phyloP scores from a whole-genome alignment of 1,284 basidiomycete genomes.

The Ustilago loliicola region DNA sequence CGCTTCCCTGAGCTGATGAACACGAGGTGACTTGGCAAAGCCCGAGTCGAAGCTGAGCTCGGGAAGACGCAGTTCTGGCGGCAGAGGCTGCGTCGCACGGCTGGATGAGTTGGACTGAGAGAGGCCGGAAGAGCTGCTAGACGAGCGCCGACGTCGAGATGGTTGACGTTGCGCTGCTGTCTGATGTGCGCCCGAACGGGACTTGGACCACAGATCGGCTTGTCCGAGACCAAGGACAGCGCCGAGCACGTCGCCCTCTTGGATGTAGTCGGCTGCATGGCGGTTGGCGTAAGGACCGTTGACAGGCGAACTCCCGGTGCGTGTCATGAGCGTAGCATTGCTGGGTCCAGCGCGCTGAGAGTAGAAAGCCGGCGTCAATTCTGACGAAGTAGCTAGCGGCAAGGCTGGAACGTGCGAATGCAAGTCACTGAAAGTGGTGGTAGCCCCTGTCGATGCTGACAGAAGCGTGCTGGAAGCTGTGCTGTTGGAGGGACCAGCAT shows the following conservation, averaged over 20 bases:
- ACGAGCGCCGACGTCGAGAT: conserved; percentile 16
- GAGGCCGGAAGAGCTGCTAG: conserved; percentile 26
- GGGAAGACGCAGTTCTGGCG: conserved; percentile 36
- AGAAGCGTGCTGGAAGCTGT: not conserved
- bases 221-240: conserved; percentile 61
- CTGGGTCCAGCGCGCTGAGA: conserved; percentile 6
- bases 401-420: not conserved
- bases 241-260: conserved; percentile 63
- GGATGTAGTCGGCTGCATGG: conserved; percentile 29
- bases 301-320: conserved; percentile 46
- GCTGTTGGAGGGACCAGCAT: conserved; percentile 2
- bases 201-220: conserved; percentile 34
- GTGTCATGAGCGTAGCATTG: conserved; percentile 24
- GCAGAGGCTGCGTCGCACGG: conserved; percentile 5
- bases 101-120: conserved; percentile 3
- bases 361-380: conserved; percentile 8
- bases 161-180: conserved; percentile 4
- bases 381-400: conserved; percentile 18
- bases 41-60: conserved; percentile 32
- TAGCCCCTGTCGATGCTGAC: not conserved
- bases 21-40: conserved; percentile 31
- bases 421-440: not conserved
- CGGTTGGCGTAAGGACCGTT: conserved; percentile 40
- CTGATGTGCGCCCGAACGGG: not conserved
- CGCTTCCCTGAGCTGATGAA: conserved; percentile 47